phyloP scores from a whole-genome alignment of 2,329 filamentous ascomycete species.

The Diplocarpon mali region DNA sequence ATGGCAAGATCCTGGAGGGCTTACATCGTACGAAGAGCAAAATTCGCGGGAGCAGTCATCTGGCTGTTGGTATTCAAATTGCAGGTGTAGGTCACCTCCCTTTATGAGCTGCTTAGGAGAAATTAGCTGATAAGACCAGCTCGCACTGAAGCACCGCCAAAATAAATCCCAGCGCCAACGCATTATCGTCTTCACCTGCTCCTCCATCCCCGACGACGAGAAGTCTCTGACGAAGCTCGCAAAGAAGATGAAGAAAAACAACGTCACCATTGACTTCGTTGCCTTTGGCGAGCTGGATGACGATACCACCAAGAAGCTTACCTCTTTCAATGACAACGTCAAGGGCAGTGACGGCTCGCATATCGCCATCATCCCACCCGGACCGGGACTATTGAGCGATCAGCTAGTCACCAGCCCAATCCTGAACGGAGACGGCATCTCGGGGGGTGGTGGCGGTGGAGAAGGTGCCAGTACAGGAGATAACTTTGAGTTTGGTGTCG shows the following conservation, averaged over 20 bases:
- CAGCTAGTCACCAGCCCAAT: slow-evolving; percentile 85
- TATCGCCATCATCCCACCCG: slow-evolving; percentile 81
- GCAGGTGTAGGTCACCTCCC: slow-evolving; percentile 58
- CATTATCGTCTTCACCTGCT: slow-evolving; percentile 95
- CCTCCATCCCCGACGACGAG: slow-evolving; percentile 78
- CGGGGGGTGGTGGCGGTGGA: slow-evolving; percentile 42
- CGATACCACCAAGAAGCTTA: slow-evolving; percentile 83
- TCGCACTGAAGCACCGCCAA: slow-evolving; percentile 93
- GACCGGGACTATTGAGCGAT: slow-evolving; percentile 85
- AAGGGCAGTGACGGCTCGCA: slow-evolving; percentile 87
- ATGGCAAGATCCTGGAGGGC: slow-evolving; percentile 88
- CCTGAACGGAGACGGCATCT: slow-evolving; percentile 67
- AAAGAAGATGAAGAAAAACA: slow-evolving; percentile 98
- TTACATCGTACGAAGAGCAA: slow-evolving; percentile 82
- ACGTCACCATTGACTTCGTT: slow-evolving; percentile 86
- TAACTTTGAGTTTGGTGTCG: slow-evolving; percentile 78
- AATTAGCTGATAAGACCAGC: slow-evolving; percentile 38
- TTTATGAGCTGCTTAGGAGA: neutral
- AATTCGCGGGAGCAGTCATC: slow-evolving; percentile 78
- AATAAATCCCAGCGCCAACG: slow-evolving; percentile 95
- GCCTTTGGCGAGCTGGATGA: slow-evolving; percentile 90
- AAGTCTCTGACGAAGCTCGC: slow-evolving; percentile 81
- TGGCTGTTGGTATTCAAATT: slow-evolving; percentile 91
- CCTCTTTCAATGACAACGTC: slow-evolving; percentile 86
- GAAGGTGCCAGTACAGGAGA: slow-evolving; percentile 44